Base-by-base conservation (phyloP, 1,284 basidiomycete genomes). In the Leccinum subrobustum region DNA sequence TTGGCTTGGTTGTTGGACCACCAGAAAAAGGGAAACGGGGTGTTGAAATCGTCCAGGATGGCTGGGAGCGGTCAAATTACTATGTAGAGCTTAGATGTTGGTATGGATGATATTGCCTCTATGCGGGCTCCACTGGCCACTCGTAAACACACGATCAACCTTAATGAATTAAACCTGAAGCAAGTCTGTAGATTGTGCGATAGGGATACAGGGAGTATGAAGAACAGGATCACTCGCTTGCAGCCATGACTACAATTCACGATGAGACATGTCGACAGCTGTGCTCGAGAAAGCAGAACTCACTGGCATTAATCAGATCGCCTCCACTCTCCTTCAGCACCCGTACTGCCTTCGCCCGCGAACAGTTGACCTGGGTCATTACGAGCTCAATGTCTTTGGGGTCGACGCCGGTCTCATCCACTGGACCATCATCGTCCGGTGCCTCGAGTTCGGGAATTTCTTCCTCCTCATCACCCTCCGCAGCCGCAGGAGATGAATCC, bases 381-480 rank as follows among this genome's bases (percentile, higher is more conserved):
- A 99, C 93, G 61, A 97, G 86, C 68, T 98, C 93, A 66, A 97
- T 94, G 75, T 99, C 96, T 78, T 97, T 96, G 59, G 92, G 84
- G 67, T 97, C 94, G 60, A 98, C 85, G 60, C 89, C 91, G 42
- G 87, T 88, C 77, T 92, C 92, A 66, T 92, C 91, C 31, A 90
- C 79, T 53, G 85, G 82, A 12, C 85, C 89, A 67, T 93, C 89
- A 64, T 93, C 91, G 61, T 93, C 91, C 16, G 84, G 79, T 23
- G 85, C 86, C 76, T 93, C 91, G 42, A 93, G 85, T 62, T 92
- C 91, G 60, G 93, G 92, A 54, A 92, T 86, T 57, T 93, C 91
- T 44, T 92, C 89, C 35, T 86, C 85, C 58, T 91, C 87, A 4
- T 89, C 87, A 52, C 85, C 86, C 27, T 81, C 85, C 56, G 73